These are phyloP conservation scores for Picochlorum sp. DNA, from an alignment of 139 green algal genomes.

Conservation along the genomic window DNA sequence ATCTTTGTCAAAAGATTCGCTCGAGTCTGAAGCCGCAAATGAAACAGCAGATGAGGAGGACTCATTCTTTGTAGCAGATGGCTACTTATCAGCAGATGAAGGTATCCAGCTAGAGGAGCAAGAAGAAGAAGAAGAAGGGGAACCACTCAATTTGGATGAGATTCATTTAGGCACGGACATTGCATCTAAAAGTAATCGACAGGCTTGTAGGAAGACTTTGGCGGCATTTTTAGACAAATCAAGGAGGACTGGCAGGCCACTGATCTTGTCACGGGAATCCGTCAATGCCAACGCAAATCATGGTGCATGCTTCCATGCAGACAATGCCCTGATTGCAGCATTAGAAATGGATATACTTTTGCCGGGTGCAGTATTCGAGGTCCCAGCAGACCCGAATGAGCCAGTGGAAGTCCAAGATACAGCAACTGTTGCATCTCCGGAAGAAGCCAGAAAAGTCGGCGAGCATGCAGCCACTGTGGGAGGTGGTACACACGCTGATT, in stretches of 20 bases:
- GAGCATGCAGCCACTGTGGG: not conserved
- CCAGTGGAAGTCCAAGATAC: not conserved
- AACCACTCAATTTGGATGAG: not conserved
- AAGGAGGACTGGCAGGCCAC: not conserved
- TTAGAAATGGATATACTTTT: constrained; percentile 1
- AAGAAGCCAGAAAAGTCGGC: not conserved
- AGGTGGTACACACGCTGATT: not conserved
- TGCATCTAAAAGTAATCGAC: not conserved
- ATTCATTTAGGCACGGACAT: constrained; percentile 4
- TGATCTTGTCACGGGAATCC: not conserved
- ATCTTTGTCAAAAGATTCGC: not conserved
- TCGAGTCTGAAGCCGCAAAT: constrained; percentile 1
- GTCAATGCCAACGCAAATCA: not conserved
- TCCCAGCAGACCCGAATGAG: not conserved
- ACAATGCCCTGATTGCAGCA: not conserved
- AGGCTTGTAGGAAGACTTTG: not conserved
- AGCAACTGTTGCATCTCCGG: not conserved
- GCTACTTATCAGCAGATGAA: constrained; percentile 66
- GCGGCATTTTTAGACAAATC: constrained; percentile 3
- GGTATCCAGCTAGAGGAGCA: constrained; percentile 37
- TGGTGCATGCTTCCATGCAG: constrained; percentile 1
- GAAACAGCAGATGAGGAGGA: constrained; percentile 32
- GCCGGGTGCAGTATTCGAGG: not conserved
- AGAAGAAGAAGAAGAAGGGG: constrained; percentile 22
- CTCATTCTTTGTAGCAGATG: constrained; percentile 64